Conservation (phyloP, 805 yeast genomes). For the Aciculoconidium aculeatum region DNA sequence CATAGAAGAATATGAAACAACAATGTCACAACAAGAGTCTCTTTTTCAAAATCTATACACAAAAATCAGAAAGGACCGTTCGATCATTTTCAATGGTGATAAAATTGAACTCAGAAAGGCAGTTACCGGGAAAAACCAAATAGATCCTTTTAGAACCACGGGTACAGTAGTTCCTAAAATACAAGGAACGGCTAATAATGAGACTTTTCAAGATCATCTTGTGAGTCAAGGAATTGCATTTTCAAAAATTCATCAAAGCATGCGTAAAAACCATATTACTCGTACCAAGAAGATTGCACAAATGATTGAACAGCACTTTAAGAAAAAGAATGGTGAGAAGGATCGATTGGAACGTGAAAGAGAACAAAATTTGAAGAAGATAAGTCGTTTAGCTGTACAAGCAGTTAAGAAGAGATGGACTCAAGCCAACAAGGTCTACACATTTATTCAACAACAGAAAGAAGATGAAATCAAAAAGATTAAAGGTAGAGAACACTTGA, state of each 20-base stretch:
- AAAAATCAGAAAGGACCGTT: constrained; percentile 28
- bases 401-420: constrained; percentile 90
- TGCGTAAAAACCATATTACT: constrained; percentile 57
- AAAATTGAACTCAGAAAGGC: constrained; percentile 45
- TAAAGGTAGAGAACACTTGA: constrained; percentile 80
- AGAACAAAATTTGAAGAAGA: constrained; percentile 58
- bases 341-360: constrained; percentile 73
- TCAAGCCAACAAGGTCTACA: constrained; percentile 77
- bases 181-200: constrained; percentile 36
- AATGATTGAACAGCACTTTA: constrained; percentile 83
- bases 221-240: constrained; percentile 69
- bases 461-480: constrained; percentile 73
- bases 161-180: constrained; percentile 36
- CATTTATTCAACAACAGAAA: constrained; percentile 67
- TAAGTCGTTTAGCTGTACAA: constrained; percentile 77
- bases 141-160: constrained; percentile 42
- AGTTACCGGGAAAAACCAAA: constrained; percentile 33
- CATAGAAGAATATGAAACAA: constrained; percentile 54
- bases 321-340: constrained; percentile 79
- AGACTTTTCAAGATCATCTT: constrained; percentile 67
- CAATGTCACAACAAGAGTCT: constrained; percentile 47
- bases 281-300: constrained; percentile 67
- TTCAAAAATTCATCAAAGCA: constrained; percentile 63
- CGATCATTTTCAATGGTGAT: constrained; percentile 39
- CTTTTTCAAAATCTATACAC: constrained; percentile 43